A percentile compares a stretch with the other conserved stretches of the same genome.
Conservation (phyloP, 495 filamentous ascomycete species). For the Melanomma pulvis-pyrius region DNA sequence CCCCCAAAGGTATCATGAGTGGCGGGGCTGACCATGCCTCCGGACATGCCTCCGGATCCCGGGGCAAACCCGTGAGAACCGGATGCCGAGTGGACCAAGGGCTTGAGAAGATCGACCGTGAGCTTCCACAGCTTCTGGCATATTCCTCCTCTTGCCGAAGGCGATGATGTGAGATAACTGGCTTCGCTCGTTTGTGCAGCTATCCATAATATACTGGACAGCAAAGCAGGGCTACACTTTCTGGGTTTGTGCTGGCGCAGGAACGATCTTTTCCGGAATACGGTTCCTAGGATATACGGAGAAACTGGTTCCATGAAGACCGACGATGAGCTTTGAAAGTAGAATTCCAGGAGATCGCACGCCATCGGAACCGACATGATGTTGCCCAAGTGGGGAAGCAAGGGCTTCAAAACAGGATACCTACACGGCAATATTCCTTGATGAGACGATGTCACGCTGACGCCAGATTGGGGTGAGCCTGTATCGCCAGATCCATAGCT, state of each 20-base stretch:
- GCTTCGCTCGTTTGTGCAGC: conserved; percentile 49
- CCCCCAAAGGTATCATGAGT: conserved; percentile 33
- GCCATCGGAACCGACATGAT: conserved; percentile 50
- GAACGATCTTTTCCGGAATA: conserved; percentile 47
- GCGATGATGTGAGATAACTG: conserved; percentile 41
- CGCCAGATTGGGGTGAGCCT: conserved; percentile 32
- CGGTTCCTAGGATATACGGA: conserved; percentile 46
- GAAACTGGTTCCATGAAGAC: conserved; percentile 48
- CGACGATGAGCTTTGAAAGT: conserved; percentile 53
- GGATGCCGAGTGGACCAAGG: conserved; percentile 28
- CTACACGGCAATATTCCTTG: conserved; percentile 11
- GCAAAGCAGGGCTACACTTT: conserved; percentile 44
- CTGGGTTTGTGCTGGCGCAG: conserved; percentile 44
- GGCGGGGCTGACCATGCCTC: conserved; percentile 19
- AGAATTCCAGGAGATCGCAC: conserved; percentile 56
- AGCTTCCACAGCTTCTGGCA: conserved; percentile 43
- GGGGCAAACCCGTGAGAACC: conserved; percentile 28
- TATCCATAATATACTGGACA: conserved; percentile 49
- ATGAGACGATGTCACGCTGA: conserved; percentile 29
- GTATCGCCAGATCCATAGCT: conserved; percentile 35
- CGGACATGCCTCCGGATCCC: conserved; percentile 13
- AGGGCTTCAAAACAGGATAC: conserved; percentile 31
- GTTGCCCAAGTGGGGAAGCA: conserved; percentile 48
- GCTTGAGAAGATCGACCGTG: conserved; percentile 41
- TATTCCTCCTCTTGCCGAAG: conserved; percentile 38